Evolutionary conservation across 1,284 basidiomycete species (phyloP), one percentile per base, ranked within the genome.

Genomic region (Papiliotrema fonsecae): DNA sequence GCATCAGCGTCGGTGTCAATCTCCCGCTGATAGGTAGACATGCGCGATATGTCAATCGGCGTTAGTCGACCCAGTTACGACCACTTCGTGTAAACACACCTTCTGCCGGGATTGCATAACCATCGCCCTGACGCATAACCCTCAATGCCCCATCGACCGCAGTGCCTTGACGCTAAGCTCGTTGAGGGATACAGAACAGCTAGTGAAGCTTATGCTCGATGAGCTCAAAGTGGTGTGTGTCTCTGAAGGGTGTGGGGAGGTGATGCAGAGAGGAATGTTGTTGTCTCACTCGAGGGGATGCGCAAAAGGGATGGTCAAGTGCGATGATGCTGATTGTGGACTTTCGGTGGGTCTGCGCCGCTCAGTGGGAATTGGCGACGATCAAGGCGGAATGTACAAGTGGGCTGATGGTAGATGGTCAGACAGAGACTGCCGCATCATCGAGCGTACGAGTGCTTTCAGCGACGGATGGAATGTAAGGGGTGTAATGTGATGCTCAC

Each of bases 31-130:
- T 18, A 21, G 5, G 4, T 32, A 87, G 82, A 77, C 85, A 45
- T 91, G 88, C 63, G 88, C 87, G 56, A 88, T 91, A 58, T 91
- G 88, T 73, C 82, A 81, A 82, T 86, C 80, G 40, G 87, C 88
- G 2, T 87, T 90, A 61, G 73, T 82, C 18, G 79, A 88, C 27
- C 88, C 88, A 10, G 79, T 79, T 4, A 84, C 86, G 2, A 79
- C 68, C 1, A 55, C 75, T 22, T 82, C 82, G 11, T 91, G 88
- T 63, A 78, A 80, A 50, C 88, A 92, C 66, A 91, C 87, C 0
- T 91, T 91, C 69, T 92, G 88, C 67, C 75, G 76, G 21, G 82
- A 82, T 31, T 91, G 88, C 63, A 87, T 91, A 55, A 61, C 75
- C 14, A 76, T 77, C 38, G 86, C 88, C 0, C 76, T 91, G 10